Conservation (phyloP, 2,329 filamentous ascomycete genomes). For the Ceratocystis cacaofunesta region DNA sequence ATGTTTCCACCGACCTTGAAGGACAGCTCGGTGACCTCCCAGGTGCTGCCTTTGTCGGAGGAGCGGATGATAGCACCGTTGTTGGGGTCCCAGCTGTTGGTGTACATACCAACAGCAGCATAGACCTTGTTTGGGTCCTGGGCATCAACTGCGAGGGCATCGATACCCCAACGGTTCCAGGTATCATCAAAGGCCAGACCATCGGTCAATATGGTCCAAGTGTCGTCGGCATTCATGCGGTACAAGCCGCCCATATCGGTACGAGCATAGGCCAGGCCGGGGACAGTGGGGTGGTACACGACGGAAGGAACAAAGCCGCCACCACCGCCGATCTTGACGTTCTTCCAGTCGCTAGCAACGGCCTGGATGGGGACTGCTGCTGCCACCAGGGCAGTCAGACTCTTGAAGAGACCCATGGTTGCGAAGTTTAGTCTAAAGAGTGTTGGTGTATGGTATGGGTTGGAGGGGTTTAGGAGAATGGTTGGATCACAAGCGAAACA, state of each 20-base stretch:
- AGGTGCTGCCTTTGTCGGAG: constrained; percentile 38
- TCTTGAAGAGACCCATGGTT: constrained; percentile 7
- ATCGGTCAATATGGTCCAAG: constrained; percentile 40
- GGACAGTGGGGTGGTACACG: constrained; percentile 38
- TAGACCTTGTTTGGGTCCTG: constrained; percentile 37
- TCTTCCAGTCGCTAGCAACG: constrained; percentile 30
- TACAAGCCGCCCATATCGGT: constrained; percentile 45
- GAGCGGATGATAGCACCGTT: constrained; percentile 40
- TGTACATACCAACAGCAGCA: constrained; percentile 42
- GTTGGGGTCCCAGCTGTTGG: constrained; percentile 44
- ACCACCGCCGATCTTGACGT: constrained; percentile 39
- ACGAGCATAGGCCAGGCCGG: constrained; percentile 39
- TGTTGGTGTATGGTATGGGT: not conserved
- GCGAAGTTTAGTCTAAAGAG: not conserved
- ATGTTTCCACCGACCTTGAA: constrained; percentile 50
- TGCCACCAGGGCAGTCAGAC: constrained; percentile 15
- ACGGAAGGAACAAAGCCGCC: constrained; percentile 43
- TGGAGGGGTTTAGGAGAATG: not conserved
- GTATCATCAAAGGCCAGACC: constrained; percentile 28
- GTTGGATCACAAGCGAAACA: not conserved
- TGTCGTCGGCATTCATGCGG: constrained; percentile 38
- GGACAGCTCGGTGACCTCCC: constrained; percentile 33
- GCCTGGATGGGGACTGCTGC: constrained; percentile 22
- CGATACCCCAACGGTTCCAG: constrained; percentile 43
- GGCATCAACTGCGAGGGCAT: constrained; percentile 41